Evolutionary conservation across 208 protist species (phyloP), one percentile per base, ranked within the genome.

Genomic region (Wallacemonas rigidus): DNA sequence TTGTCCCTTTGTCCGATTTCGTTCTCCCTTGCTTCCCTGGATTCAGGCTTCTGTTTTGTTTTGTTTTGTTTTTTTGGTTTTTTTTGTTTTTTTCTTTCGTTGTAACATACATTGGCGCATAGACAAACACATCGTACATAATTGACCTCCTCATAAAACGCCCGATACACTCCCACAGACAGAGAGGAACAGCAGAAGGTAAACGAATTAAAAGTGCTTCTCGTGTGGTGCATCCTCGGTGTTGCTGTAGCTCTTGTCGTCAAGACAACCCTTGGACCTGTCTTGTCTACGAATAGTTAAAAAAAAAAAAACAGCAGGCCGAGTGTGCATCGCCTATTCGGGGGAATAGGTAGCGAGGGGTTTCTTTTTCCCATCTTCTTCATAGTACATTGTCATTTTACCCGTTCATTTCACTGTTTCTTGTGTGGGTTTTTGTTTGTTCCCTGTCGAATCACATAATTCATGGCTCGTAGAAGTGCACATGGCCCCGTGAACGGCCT

Each of bases 1-100:
- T 70, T 56, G 61, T 48, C 56, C 41, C 61, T 41, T 71, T 69
- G 68, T 56, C 61, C 68, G 45, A 50, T 77, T 45, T 67, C 72
- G 17, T 41, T 45, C 26, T 26, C 26, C 26, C 26, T 26, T 26
- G 0, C 26, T 26, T 56, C 40, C 41, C 9, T 71, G 41, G 2
- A 69, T 61, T 50, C 69, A 45, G 4, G 3, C 62, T 47, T 38
- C 15, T n/a, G 45, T 39, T 74, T 47, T 44, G 17, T 26, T 38
- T 44, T 44, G 57, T 44, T 17, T 39, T 40, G 14, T 41, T 17
- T 8, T 1, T 58, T 4, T 43, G 4, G n/a, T n/a, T 47, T 47
- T 74, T 54, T 14, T 1, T 40, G 39, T 7, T 67, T 35, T 56
- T 65, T 71, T 61, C 43, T 36, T 54, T 60, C 53, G 11, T 5